A percentile compares a stretch with the other conserved stretches of the same genome.
Conservation (phyloP, 768 basidiomycete species). For the Tricholoma sp. region DNA sequence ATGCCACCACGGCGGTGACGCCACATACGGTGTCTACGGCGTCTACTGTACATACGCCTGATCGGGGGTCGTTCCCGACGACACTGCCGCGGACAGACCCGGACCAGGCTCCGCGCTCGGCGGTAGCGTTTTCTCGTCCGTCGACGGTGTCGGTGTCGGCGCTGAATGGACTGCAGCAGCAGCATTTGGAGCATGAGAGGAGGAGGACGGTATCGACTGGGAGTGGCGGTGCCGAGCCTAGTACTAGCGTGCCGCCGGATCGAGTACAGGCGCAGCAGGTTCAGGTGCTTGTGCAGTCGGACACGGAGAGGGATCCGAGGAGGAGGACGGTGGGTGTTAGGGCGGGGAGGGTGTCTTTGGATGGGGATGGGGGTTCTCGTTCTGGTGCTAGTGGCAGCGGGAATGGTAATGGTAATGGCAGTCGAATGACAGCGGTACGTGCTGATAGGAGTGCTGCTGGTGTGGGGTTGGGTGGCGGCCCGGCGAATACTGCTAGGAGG, state of each 20-base stretch:
- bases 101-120: constrained; percentile 36
- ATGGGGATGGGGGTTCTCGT: constrained; percentile 23
- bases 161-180: constrained; percentile 51
- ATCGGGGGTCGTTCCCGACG: constrained; percentile 21
- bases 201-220: constrained; percentile 26
- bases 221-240: constrained; percentile 17
- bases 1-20: constrained; percentile 63
- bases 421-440: constrained; percentile 22
- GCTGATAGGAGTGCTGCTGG: constrained; percentile 38
- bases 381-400: not conserved
- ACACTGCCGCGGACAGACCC: constrained; percentile 36
- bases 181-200: constrained; percentile 34
- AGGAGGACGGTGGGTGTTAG: constrained; percentile 34
- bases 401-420: constrained; percentile 19
- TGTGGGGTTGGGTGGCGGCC: constrained; percentile 9
- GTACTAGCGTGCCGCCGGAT: constrained; percentile 13
- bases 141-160: constrained; percentile 47
- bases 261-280: constrained; percentile 12
- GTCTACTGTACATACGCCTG: constrained; percentile 35
- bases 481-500: constrained; percentile 19
- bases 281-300: constrained; percentile 20
- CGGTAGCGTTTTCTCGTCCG: constrained; percentile 64
- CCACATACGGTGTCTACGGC: constrained; percentile 64
- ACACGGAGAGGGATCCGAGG: constrained; percentile 46
- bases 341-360: constrained; percentile 39